Evolutionary conservation across 2,329 filamentous ascomycete genomes (phyloP), one percentile per base, ranked within the genome.

Genomic region (Mollisia scopiformis): DNA sequence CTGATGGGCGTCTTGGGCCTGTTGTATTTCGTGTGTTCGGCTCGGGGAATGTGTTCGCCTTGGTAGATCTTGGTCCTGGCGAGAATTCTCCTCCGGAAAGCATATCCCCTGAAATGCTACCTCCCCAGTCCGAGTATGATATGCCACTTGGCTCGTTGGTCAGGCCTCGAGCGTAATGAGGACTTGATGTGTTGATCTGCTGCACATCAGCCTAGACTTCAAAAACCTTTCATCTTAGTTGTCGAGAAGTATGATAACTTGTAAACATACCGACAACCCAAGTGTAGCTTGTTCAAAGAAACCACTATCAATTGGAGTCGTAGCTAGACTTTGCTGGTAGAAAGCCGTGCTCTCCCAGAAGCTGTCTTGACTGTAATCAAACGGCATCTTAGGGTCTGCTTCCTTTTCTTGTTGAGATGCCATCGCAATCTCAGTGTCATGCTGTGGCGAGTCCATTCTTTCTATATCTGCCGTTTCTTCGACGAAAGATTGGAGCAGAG

Each of bases 261-360:
- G n/a, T n/a, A n/a, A n/a, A 31, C 35, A 19, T 50, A 57, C 54
- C 13, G 37, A 28, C 37, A 53, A 31, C 1, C 23, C 52, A 46
- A 47, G 30, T 7, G 54, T 21, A 6, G 30, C 8, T 16, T 19
- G 5, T 10, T 61, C 49, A 27, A 49, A 57, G 43, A 55, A 57
- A 16, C 11, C 50, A 19, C 13, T 28, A 23, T 57, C 59, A 19
- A 55, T 27, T 13, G 49, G 41, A 19, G 41, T 43, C 13, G 41
- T 54, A n/a, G 51, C 47, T 16, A 47, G 6, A 23, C 43, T 39
- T 39, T 61, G 47, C n/a, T 50, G 39, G 35, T 54, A 57, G 41
- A 54, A 57, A n/a, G 35, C 33, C 2, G 54, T 14, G 11, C 47
- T 55, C 35, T 61, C 35, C 54, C 59, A 57, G 23, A 47, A 61